Evolutionary conservation across 1,139 yeast genomes (phyloP).

Genomic region (Magnusiomyces clavatus): DNA sequence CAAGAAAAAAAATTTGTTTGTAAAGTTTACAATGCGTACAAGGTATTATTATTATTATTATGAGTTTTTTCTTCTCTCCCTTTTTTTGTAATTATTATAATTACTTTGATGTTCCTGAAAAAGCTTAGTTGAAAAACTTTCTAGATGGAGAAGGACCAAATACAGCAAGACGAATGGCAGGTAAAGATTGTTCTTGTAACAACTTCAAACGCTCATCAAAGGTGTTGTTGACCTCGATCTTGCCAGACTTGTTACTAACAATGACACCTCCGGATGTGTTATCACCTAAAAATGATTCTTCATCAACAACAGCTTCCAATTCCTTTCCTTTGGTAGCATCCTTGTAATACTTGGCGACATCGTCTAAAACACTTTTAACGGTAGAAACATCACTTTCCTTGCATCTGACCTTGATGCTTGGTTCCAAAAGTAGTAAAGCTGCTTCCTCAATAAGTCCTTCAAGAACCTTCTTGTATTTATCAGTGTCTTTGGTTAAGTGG

Average conservation of each 20-base stretch:
- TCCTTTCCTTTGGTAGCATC: conserved; percentile 33
- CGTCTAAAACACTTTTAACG: conserved; percentile 55
- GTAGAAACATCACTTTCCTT: conserved; percentile 28
- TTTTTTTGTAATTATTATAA: no score
- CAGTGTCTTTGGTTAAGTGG: conserved; percentile 42
- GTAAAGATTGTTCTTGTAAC: conserved; percentile 77
- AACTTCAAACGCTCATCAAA: conserved; percentile 87
- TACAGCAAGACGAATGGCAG: conserved; percentile 50
- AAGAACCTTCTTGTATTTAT: conserved; percentile 60
- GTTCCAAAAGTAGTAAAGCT: conserved; percentile 53
- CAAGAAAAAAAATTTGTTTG: neutral
- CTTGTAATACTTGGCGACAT: conserved; percentile 58
- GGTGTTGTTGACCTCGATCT: conserved; percentile 86
- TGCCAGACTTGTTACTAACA: conserved; percentile 61
- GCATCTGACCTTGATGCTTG: conserved; percentile 50
- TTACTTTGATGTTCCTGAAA: no score
- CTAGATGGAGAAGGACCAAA: conserved; percentile 79
- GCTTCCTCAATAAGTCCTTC: conserved; percentile 70
- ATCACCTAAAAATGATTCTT: conserved; percentile 46
- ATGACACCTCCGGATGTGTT: conserved; percentile 81
- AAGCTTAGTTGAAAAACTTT: conserved; percentile 71
- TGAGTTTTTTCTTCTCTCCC: no score
- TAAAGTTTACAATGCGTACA: no score
- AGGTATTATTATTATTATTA: no score
- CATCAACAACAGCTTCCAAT: conserved; percentile 41